A percentile compares a stretch with the other conserved stretches of the same genome.
phyloP scores from a whole-genome alignment of 2,329 filamentous ascomycete genomes.

The Neofusicoccum parvum region DNA sequence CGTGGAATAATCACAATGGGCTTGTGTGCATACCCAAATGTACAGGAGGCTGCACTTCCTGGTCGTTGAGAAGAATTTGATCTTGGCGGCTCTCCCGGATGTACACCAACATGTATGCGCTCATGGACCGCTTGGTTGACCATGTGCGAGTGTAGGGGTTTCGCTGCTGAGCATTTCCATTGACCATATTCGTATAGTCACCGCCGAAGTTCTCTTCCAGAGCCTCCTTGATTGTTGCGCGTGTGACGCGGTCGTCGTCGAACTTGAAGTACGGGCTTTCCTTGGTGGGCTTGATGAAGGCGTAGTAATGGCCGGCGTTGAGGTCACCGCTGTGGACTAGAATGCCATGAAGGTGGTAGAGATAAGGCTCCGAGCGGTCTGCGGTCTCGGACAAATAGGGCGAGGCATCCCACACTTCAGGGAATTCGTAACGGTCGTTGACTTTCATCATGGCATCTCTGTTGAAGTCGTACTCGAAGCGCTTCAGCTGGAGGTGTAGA shows the following conservation, averaged over 20 bases:
- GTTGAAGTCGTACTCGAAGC: conserved; percentile 97
- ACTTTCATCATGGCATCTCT: conserved; percentile 99
- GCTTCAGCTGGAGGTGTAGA: conserved; percentile 90
- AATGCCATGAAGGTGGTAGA: conserved; percentile 91
- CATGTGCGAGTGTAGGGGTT: conserved; percentile 67
- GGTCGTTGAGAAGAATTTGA: conserved; percentile 74
- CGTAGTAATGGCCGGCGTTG: conserved; percentile 98
- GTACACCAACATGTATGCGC: conserved; percentile 99
- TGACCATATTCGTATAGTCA: conserved; percentile 65
- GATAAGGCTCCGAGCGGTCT: conserved; percentile 85
- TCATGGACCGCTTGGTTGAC: conserved; percentile 71
- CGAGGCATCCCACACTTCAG: conserved; percentile 78
- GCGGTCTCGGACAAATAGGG: conserved; percentile 86
- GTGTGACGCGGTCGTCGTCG: conserved; percentile 96
- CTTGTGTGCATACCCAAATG: conserved; percentile 69
- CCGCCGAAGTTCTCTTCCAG: conserved; percentile 97
- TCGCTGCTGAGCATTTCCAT: conserved; percentile 59
- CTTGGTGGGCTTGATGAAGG: conserved; percentile 87
- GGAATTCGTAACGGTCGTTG: conserved; percentile 89
- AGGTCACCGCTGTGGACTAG: conserved; percentile 95
- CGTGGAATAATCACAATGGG: neutral
- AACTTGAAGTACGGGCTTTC: conserved; percentile 96
- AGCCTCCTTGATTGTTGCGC: conserved; percentile 85
- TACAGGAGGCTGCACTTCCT: conserved; percentile 74
- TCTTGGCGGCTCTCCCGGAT: conserved; percentile 86